Evolutionary conservation across 176 grass and related monocot species (phyloP).

Genomic region (Saccharum spontaneum): DNA sequence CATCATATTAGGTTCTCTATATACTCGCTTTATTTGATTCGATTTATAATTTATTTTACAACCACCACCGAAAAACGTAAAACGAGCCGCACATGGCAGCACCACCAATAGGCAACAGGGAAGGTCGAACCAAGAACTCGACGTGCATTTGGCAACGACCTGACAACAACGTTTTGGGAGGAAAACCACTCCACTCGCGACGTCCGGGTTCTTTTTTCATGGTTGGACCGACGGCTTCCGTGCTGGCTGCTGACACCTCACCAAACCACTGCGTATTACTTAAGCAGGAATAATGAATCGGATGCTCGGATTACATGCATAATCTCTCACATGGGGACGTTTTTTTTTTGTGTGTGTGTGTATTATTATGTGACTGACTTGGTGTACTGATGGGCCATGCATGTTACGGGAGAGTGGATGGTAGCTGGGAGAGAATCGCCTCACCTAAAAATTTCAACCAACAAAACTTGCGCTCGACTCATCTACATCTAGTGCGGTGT

Average conservation of each 20-base stretch:
- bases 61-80: not conserved
- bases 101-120: not conserved
- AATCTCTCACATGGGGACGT: not conserved
- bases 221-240: constrained; percentile 40
- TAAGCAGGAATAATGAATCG: not conserved
- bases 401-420: constrained; percentile 17
- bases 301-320: not conserved
- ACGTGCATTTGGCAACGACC: constrained; percentile 30
- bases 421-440: constrained; percentile 1
- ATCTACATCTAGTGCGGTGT: not conserved
- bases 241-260: constrained; percentile 34
- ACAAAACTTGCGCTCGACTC: constrained; percentile 20
- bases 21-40: not conserved
- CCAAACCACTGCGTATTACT: not conserved
- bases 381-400: constrained; percentile 20
- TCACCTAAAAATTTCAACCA: constrained; percentile 5
- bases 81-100: constrained; percentile 7
- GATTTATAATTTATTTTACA: not conserved
- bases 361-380: not conserved
- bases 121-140: not conserved
- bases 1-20: constrained; percentile 22
- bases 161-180: constrained; percentile 25
- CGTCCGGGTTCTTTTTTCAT: not conserved
- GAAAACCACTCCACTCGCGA: not conserved
- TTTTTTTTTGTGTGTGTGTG: not conserved